Base-by-base conservation (phyloP, 1,284 basidiomycete genomes). In the Apiotrichum porosum region DNA sequence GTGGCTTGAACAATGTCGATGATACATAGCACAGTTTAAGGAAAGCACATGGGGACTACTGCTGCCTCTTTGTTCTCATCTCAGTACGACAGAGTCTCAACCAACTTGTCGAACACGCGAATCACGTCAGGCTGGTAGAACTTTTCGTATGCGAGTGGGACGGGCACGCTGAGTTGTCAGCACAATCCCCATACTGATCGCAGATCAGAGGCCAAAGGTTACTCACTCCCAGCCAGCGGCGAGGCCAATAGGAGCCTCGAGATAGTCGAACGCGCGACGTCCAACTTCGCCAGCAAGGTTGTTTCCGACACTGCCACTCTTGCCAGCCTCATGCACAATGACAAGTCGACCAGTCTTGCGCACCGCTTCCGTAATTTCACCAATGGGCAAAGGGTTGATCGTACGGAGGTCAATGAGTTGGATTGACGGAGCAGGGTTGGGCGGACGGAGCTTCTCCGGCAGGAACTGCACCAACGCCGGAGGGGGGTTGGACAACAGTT, bases 141-240 rank as follows among this genome's bases (percentile, higher is more conserved):
- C 68, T 88, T 91, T 75, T 94, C 90, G 62, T 82, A 93, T 42
- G 85, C 83, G 58, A 94, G 76, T 22, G 82, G 84, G 18, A 83
- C 83, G 1, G 90, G 90, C 5, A 83, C 81, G 58, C 88, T 90
- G 57, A 31, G 17, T n/a, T 3, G 47, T 49, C 24, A 49, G 47
- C 22, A 10, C 9, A 12, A n/a, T 6, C 32, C 6, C 6, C 32
- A 34, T 34, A 6, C n/a, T 13, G 4, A n/a, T 23, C 19, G 4
- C 21, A 33, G 17, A n/a, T 23, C 6, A 10, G 8, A 28, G 17
- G n/a, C n/a, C 1, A 6, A 8, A 4, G 2, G 13, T 10, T 3
- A 83, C 88, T 80, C 62, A 92, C 89, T 94, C 90, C 90, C 90
- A 93, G 22, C 86, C 88, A 12, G 85, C 82, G 23, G 94, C 81